These are phyloP conservation scores for Albugo candida DNA, from an alignment of 352 stramenopile species.

Conservation along the genomic window DNA sequence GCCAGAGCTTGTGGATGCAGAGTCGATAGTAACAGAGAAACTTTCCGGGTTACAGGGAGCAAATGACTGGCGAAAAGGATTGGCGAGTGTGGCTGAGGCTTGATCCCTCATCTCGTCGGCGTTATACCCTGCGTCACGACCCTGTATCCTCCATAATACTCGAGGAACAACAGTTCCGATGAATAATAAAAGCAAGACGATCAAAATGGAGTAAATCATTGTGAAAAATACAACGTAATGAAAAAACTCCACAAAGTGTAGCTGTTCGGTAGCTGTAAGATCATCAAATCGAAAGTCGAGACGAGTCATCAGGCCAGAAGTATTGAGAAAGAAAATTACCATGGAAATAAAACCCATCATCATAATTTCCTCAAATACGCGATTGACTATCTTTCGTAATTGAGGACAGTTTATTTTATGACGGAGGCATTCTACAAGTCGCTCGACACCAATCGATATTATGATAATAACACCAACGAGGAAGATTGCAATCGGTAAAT, in stretches of 20 bases:
- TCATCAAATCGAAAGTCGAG: conserved; percentile 19
- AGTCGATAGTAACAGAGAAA: not conserved
- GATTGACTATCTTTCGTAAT: conserved; percentile 63
- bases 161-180: conserved; percentile 69
- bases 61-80: conserved; percentile 2
- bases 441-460: conserved; percentile 45
- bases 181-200: conserved; percentile 65
- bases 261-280: conserved; percentile 32
- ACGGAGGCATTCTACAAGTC: conserved; percentile 24
- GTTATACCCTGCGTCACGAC: conserved; percentile 8
- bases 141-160: conserved; percentile 34
- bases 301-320: conserved; percentile 37
- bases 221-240: conserved; percentile 80
- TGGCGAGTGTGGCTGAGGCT: not conserved
- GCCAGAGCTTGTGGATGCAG: not conserved
- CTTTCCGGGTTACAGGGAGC: conserved; percentile 6
- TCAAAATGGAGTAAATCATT: conserved; percentile 80
- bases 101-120: conserved; percentile 7
- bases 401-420: conserved; percentile 49
- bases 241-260: conserved; percentile 82
- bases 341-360: conserved; percentile 79
- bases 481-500: conserved; percentile 52
- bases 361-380: conserved; percentile 78
- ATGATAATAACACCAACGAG: conserved; percentile 57
- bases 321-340: conserved; percentile 78